A percentile compares a stretch with the other conserved stretches of the same genome.
These are phyloP conservation scores for Penicillium sp. DNA, from an alignment of 2,329 filamentous ascomycete species.

Conservation along the genomic window DNA sequence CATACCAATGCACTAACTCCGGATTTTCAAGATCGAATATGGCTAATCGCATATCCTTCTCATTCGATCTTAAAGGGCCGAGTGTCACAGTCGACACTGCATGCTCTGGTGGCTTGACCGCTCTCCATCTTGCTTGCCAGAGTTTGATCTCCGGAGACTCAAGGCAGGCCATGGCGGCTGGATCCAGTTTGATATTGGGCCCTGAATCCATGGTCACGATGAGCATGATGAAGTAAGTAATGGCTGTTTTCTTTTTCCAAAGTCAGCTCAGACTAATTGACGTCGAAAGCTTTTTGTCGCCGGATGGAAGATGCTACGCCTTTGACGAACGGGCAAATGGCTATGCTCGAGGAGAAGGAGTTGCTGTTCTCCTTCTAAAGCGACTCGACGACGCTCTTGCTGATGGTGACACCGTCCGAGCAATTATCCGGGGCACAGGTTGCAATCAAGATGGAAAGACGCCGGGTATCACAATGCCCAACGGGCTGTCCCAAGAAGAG, in stretches of 20 bases:
- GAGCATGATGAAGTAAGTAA: neutral
- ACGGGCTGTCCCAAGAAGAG: neutral
- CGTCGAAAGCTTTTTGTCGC: neutral
- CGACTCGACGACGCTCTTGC: neutral
- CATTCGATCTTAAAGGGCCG: neutral
- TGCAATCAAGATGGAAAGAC: constrained; percentile 5
- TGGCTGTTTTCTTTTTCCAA: neutral
- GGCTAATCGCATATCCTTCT: neutral
- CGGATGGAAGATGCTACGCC: neutral
- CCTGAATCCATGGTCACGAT: neutral
- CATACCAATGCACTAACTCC: neutral
- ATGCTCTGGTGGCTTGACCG: neutral
- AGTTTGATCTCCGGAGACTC: neutral
- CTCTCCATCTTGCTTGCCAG: neutral
- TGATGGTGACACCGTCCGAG: neutral
- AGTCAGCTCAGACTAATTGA: neutral
- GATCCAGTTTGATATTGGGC: neutral
- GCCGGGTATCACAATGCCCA: neutral
- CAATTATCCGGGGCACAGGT: neutral
- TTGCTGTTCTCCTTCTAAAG: neutral
- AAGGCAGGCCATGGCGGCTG: neutral
- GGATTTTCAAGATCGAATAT: neutral
- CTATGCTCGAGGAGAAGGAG: neutral
- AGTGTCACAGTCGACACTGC: neutral
- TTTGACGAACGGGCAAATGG: neutral